Conservation (phyloP, 257 asterid genomes). For the Plantago elongata region DNA sequence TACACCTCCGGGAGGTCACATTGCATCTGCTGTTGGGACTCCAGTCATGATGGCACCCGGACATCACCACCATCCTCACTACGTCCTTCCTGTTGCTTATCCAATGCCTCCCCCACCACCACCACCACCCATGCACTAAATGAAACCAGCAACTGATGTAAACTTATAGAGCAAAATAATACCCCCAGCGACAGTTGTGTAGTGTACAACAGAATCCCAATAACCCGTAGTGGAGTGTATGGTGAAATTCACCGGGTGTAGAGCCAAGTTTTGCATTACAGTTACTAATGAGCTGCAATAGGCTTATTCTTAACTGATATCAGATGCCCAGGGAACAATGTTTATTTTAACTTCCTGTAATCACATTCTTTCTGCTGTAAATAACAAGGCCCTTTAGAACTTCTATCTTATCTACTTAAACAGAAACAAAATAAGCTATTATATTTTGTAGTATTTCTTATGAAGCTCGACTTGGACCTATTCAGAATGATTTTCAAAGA, state of each 20-base stretch:
- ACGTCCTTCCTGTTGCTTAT: constrained; percentile 60
- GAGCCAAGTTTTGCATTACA: constrained; percentile 9
- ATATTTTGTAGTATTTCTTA: too few relatives aligned
- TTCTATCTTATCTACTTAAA: background rate
- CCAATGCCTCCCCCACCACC: constrained; percentile 50
- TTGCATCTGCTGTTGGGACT: constrained; percentile 78
- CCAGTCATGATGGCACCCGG: constrained; percentile 80
- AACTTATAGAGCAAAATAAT: constrained; percentile 12
- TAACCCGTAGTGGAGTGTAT: background rate
- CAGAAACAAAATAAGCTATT: background rate
- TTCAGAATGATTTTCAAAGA: too few relatives aligned
- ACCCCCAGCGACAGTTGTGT: too few relatives aligned
- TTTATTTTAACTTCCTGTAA: constrained; percentile 2
- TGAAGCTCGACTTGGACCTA: too few relatives aligned
- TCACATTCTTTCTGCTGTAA: constrained; percentile 11
- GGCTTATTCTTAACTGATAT: constrained; percentile 5
- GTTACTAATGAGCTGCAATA: background rate
- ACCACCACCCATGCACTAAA: constrained; percentile 54
- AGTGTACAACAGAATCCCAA: too few relatives aligned
- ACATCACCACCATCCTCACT: constrained; percentile 39
- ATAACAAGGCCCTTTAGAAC: background rate
- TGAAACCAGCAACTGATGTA: constrained; percentile 1
- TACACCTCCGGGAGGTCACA: constrained; percentile 55
- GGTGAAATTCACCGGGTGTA: background rate
- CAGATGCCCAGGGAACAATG: background rate